Evolutionary conservation across 495 filamentous ascomycete species (phyloP), one percentile per base, ranked within the genome.

Genomic region (Aspergillus sparsus): DNA sequence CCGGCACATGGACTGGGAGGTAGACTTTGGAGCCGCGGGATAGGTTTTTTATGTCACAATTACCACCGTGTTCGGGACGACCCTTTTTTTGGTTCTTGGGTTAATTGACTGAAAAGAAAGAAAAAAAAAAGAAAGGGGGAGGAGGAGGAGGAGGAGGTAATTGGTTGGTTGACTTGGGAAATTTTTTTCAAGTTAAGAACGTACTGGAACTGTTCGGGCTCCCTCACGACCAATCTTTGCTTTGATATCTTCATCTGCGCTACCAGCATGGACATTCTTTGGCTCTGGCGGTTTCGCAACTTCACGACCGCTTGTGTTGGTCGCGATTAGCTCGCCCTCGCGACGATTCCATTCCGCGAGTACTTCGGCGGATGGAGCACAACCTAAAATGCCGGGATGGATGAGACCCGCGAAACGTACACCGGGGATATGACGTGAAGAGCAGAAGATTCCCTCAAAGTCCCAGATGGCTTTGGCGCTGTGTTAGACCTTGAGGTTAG

Each of bases 401-500:
- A 98, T 97, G 37, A 97, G 77, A n/a, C 92, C 92, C 11, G 91
- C 83, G 69, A 95, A 96, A 55, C 89, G 87, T 57, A 96, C 90
- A 62, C 87, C 84, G 0, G 93, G 93, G 65, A 97, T 93, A 71
- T 98, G 93, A 0, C 93, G 85, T 10, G 89, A 92, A 27, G 89
- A 89, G 79, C 90, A 94, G 75, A 89, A 92, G 67, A 98, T 96
- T 59, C 93, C 93, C 68, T 96, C 92, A 62, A 98, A 97, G 68
- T 97, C 93, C 93, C 93, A 98, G 68, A 98, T 97, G 0, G 93
- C 93, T 68, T 94, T 94, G 13, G 90, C 91, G n/a, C 87, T 89
- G 39, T 42, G 15, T 1, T 1, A 53, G 1, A 27, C 16, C 32
- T 27, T 27, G 21, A n/a, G 21, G 21, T 27, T 3, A 47, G 9